phyloP scores from a whole-genome alignment of 306 rosid species.

The Sechiopsis laciniata region DNA sequence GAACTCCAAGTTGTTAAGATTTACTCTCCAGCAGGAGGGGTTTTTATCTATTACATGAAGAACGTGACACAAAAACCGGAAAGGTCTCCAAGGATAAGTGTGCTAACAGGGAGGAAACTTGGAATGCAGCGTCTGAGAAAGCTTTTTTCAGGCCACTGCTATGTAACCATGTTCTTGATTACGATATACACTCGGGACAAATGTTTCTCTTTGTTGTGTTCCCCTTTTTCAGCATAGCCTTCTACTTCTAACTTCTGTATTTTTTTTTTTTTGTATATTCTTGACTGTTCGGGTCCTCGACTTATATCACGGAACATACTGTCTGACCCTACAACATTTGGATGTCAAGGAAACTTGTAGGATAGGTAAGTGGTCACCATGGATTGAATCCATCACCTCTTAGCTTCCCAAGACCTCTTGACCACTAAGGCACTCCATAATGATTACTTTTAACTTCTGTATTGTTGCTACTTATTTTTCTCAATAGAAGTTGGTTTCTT shows the following conservation, averaged over 20 bases:
- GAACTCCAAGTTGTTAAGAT: background rate
- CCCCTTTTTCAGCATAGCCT: background rate
- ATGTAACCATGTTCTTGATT: background rate
- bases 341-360: too few relatives aligned
- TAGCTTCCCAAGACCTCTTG: too few relatives aligned
- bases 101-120: background rate
- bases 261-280: too few relatives aligned
- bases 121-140: slow-evolving; percentile 12
- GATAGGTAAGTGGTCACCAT: too few relatives aligned
- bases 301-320: too few relatives aligned
- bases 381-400: too few relatives aligned
- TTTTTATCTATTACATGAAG: background rate
- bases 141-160: slow-evolving; percentile 1
- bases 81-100: background rate
- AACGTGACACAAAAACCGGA: background rate
- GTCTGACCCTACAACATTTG: too few relatives aligned
- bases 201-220: background rate
- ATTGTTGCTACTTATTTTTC: background rate
- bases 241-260: slow-evolving; percentile 5
- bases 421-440: too few relatives aligned
- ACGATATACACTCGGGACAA: background rate
- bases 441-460: slow-evolving; percentile 5
- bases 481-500: background rate
- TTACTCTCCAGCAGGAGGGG: background rate
- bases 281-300: too few relatives aligned